These are phyloP conservation scores for Parasarocladium wereldwijsianum DNA, from an alignment of 2,329 filamentous ascomycete species.

Conservation along the genomic window DNA sequence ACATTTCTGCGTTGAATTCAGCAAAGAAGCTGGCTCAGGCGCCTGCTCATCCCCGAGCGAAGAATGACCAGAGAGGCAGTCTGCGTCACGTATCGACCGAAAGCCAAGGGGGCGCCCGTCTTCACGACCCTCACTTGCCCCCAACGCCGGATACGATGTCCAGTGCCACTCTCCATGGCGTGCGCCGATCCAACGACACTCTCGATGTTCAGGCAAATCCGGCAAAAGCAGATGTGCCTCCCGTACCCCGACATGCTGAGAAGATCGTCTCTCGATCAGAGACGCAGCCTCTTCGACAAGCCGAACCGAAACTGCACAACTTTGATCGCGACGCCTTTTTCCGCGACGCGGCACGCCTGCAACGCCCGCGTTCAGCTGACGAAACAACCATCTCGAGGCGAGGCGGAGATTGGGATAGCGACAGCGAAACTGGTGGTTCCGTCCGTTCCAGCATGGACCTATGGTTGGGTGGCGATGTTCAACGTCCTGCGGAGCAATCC, in stretches of 20 bases:
- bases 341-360: too few species aligned
- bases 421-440: constrained; percentile 25
- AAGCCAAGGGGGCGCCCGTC: constrained; percentile 22
- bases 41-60: constrained; percentile 15
- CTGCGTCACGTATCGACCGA: constrained; percentile 35
- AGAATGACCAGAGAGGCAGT: constrained; percentile 32
- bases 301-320: too few species aligned
- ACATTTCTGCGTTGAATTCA: constrained; percentile 1
- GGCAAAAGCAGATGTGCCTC: too few species aligned
- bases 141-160: constrained; percentile 47
- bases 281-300: too few species aligned
- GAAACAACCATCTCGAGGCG: constrained; percentile 27
- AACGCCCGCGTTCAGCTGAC: constrained; percentile 30
- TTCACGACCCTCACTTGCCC: constrained; percentile 31
- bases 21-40: constrained; percentile 7
- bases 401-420: constrained; percentile 28
- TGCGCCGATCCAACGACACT: constrained; percentile 35
- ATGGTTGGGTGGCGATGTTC: constrained; percentile 43
- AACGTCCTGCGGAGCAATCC: constrained; percentile 12
- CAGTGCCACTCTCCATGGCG: constrained; percentile 35
- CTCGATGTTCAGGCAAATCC: constrained; percentile 11
- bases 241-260: too few species aligned
- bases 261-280: too few species aligned
- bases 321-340: too few species aligned
- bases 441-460: constrained; percentile 37